phyloP scores from a whole-genome alignment of 2,329 filamentous ascomycete genomes.

The Parastagonospora nodorum region DNA sequence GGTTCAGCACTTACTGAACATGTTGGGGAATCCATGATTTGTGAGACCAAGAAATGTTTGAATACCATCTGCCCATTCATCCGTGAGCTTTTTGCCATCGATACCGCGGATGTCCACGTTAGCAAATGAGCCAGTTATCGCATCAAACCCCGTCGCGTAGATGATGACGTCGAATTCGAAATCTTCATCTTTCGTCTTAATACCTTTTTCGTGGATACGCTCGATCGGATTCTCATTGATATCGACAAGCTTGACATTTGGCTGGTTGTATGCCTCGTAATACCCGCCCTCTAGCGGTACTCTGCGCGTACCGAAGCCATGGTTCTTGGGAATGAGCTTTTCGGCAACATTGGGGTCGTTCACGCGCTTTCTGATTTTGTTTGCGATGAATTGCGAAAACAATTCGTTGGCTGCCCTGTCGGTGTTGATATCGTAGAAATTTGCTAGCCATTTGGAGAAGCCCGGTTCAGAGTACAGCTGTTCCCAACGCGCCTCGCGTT shows the following conservation, averaged over 20 bases:
- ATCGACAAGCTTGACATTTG: constrained; percentile 47
- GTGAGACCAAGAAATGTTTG: constrained; percentile 36
- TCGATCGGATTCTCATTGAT: constrained; percentile 45
- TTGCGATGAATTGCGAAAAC: constrained; percentile 33
- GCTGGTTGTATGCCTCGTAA: constrained; percentile 49
- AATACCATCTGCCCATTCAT: constrained; percentile 24
- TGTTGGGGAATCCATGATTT: constrained; percentile 36
- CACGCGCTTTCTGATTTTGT: constrained; percentile 44
- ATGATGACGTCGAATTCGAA: constrained; percentile 47
- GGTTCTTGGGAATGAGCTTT: constrained; percentile 48
- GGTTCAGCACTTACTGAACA: constrained; percentile 18
- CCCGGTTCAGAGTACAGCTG: constrained; percentile 23
- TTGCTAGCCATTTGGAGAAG: constrained; percentile 21
- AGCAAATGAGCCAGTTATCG: constrained; percentile 39
- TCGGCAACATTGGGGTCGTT: constrained; percentile 52
- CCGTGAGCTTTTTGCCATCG: constrained; percentile 13
- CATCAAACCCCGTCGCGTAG: constrained; percentile 51
- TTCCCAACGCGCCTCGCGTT: constrained; percentile 23
- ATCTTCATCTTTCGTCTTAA: constrained; percentile 46
- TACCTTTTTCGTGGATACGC: constrained; percentile 39
- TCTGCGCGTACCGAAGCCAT: constrained; percentile 49
- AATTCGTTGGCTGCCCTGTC: constrained; percentile 27
- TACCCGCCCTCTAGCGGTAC: constrained; percentile 50
- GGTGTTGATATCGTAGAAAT: constrained; percentile 27
- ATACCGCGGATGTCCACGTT: constrained; percentile 24